These are phyloP conservation scores for Fusarium tricinctum DNA, from an alignment of 2,329 filamentous ascomycete genomes.

Conservation along the genomic window DNA sequence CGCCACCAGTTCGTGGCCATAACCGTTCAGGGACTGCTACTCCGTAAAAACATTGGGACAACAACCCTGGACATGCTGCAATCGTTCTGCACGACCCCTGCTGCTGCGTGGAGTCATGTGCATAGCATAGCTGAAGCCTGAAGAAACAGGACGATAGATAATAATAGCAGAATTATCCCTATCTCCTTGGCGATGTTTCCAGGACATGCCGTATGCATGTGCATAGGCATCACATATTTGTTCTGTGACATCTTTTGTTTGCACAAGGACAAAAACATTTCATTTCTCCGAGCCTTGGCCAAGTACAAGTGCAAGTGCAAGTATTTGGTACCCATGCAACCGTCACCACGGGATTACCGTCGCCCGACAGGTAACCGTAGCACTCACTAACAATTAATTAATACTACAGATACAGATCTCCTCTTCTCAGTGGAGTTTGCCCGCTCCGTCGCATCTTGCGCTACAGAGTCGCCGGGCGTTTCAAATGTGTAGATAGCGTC, in stretches of 20 bases:
- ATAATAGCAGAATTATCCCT: constrained; percentile 20
- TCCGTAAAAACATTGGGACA: not conserved
- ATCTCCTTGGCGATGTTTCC: not conserved
- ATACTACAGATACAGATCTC: not conserved
- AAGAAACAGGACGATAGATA: not conserved
- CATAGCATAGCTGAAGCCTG: no score
- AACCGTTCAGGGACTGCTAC: constrained; percentile 6
- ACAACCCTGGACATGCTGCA: constrained; percentile 2
- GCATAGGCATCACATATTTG: not conserved
- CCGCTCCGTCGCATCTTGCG: constrained; percentile 8
- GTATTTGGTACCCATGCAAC: constrained; percentile 3
- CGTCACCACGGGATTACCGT: constrained; percentile 10
- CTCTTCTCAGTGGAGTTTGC: not conserved
- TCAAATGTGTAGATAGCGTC: constrained; percentile 46
- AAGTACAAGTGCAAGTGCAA: not conserved
- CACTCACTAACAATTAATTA: constrained; percentile 4
- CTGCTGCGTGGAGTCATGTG: constrained; percentile 3
- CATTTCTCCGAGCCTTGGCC: not conserved
- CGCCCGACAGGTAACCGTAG: constrained; percentile 2
- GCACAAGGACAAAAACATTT: not conserved
- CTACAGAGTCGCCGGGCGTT: constrained; percentile 43
- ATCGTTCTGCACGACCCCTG: constrained; percentile 13
- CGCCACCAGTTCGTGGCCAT: constrained; percentile 30
- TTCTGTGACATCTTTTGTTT: not conserved
- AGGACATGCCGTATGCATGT: not conserved